A percentile compares a stretch with the other conserved stretches of the same genome.
Evolutionary conservation across 2,329 filamentous ascomycete genomes (phyloP).

Genomic region (Neobulgaria alba): DNA sequence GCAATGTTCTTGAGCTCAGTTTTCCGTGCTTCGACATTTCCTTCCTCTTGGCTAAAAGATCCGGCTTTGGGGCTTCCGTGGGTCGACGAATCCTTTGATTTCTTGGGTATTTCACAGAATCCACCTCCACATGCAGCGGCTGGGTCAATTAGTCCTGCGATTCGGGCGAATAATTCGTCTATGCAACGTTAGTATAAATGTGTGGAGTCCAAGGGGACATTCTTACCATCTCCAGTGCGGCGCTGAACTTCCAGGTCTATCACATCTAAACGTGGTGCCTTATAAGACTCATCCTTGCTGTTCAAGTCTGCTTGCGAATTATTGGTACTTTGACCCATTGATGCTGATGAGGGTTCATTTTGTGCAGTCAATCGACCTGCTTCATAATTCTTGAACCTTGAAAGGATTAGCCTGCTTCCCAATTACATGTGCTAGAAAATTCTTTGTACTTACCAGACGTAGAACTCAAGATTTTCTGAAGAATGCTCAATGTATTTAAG

Average conservation of each 20-base stretch:
- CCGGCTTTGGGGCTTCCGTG: too few species aligned
- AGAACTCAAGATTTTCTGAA: conserved; percentile 42
- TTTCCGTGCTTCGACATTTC: conserved; percentile 6
- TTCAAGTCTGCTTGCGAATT: not conserved
- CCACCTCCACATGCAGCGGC: not conserved
- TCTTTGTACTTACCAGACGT: conserved; percentile 37
- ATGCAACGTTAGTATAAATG: not conserved
- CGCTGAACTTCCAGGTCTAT: too few species aligned
- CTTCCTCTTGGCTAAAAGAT: too few species aligned
- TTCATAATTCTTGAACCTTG: conserved; percentile 41
- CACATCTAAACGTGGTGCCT: too few species aligned
- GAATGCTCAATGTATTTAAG: conserved; percentile 42
- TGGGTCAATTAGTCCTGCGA: not conserved
- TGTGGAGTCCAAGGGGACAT: too few species aligned
- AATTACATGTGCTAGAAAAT: not conserved
- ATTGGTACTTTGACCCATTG: not conserved
- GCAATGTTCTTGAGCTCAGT: conserved; percentile 34
- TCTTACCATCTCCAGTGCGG: too few species aligned
- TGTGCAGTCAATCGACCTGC: conserved; percentile 16
- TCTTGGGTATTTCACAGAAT: too few species aligned
- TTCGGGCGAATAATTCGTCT: not conserved
- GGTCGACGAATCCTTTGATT: too few species aligned
- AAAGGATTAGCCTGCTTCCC: too few species aligned
- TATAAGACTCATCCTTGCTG: not conserved
- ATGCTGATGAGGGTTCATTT: conserved; percentile 7